These are phyloP conservation scores for Botrytis deweyae DNA, from an alignment of 2,329 filamentous ascomycete species.

Conservation along the genomic window DNA sequence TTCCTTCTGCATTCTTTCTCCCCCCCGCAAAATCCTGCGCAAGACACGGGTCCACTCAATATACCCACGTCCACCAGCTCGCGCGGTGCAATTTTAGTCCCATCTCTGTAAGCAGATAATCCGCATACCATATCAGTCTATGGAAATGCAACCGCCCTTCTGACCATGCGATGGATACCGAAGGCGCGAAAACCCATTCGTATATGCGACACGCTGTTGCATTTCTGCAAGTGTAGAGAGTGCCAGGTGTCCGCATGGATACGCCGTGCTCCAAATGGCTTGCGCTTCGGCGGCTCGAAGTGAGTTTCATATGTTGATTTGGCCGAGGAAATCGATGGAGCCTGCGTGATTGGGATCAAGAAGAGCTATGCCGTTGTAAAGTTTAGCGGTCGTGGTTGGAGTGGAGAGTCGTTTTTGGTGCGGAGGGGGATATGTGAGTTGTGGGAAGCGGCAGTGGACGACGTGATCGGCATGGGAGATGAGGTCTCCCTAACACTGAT, in stretches of 20 bases:
- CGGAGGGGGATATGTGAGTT: not conserved
- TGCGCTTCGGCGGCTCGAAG: not conserved
- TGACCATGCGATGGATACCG: too few relatives aligned
- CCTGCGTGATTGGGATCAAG: not conserved
- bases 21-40: not conserved
- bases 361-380: not conserved
- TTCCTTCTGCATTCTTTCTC: not conserved
- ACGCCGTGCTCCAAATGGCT: not conserved
- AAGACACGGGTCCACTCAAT: not conserved
- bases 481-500: accelerated
- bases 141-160: too few relatives aligned
- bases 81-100: too few relatives aligned
- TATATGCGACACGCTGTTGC: not conserved
- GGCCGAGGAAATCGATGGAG: too few relatives aligned
- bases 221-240: not conserved
- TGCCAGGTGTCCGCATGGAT: not conserved
- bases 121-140: too few relatives aligned
- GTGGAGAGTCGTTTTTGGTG: not conserved
- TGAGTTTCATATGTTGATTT: too few relatives aligned
- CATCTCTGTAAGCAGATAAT: too few relatives aligned
- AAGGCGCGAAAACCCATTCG: not conserved
- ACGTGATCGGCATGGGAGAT: not conserved
- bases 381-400: not conserved
- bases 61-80: too few relatives aligned
- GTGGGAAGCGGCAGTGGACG: not conserved